Conservation (phyloP, 1,284 basidiomycete genomes). For the Trichosporon ovoides region DNA sequence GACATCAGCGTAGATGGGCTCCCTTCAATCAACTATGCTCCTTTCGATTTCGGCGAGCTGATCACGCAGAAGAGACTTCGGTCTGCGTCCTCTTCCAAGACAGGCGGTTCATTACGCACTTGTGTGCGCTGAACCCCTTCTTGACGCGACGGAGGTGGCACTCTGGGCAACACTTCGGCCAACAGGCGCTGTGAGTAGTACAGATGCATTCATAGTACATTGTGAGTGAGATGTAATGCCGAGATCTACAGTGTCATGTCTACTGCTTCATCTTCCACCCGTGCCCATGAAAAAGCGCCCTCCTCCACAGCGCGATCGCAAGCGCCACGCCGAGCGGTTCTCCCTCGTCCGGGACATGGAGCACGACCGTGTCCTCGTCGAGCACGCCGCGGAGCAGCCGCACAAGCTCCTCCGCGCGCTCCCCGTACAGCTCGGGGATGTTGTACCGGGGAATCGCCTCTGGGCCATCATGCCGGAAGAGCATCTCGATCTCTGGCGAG, state of each 20-base stretch:
- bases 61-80: no score
- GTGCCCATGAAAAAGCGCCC: neutral
- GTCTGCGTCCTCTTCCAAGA: no score
- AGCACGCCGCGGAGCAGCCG: neutral
- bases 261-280: neutral
- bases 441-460: neutral
- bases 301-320: neutral
- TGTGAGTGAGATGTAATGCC: neutral
- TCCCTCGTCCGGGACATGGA: neutral
- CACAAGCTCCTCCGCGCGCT: neutral
- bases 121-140: no score
- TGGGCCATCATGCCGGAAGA: neutral
- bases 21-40: no score
- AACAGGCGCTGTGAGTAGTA: constrained; percentile 10
- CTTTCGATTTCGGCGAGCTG: no score
- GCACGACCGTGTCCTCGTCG: neutral
- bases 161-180: no score
- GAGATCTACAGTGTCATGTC: no score
- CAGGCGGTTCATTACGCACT: no score
- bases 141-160: no score
- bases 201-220: neutral
- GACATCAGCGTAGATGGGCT: no score
- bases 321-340: neutral
- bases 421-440: neutral
- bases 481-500: neutral